phyloP scores from a whole-genome alignment of 169 alveolate genomes.

The Plasmodium sp. region DNA sequence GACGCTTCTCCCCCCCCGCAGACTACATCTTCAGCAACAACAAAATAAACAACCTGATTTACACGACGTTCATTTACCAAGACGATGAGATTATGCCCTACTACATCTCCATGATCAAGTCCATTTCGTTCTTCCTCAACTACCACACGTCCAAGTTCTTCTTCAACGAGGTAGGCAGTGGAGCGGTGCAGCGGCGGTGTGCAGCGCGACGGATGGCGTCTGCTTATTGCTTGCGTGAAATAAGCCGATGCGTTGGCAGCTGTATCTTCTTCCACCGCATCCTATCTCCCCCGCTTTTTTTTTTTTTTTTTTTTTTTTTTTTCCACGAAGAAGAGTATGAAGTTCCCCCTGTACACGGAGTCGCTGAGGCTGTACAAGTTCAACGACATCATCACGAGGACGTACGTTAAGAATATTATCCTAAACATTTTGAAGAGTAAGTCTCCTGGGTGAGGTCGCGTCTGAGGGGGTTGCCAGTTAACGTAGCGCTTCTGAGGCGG shows the following conservation, averaged over 20 bases:
- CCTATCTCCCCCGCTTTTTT: not conserved
- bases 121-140: slow-evolving; percentile 45
- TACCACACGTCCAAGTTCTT: slow-evolving; percentile 64
- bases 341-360: slow-evolving; percentile 58
- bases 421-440: slow-evolving; percentile 44
- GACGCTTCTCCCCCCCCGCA: not conserved
- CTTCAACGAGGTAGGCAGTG: slow-evolving; percentile 35
- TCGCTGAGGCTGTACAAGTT: slow-evolving; percentile 48
- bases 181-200: not conserved
- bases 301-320: not conserved
- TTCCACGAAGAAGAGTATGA: slow-evolving; percentile 52
- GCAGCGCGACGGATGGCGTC: not conserved
- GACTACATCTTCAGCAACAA: slow-evolving; percentile 66
- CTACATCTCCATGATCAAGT: slow-evolving; percentile 52
- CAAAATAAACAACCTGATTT: slow-evolving; percentile 44
- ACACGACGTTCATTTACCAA: slow-evolving; percentile 53
- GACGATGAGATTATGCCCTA: slow-evolving; percentile 71
- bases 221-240: not conserved
- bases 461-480: not conserved
- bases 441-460: not conserved
- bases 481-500: not conserved
- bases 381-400: slow-evolving; percentile 51
- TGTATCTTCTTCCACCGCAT: not conserved
- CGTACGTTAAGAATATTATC: slow-evolving; percentile 45
- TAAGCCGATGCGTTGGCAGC: not conserved